Evolutionary conservation across 2,329 filamentous ascomycete species (phyloP).

Genomic region (Sclerotinia subarctica): DNA sequence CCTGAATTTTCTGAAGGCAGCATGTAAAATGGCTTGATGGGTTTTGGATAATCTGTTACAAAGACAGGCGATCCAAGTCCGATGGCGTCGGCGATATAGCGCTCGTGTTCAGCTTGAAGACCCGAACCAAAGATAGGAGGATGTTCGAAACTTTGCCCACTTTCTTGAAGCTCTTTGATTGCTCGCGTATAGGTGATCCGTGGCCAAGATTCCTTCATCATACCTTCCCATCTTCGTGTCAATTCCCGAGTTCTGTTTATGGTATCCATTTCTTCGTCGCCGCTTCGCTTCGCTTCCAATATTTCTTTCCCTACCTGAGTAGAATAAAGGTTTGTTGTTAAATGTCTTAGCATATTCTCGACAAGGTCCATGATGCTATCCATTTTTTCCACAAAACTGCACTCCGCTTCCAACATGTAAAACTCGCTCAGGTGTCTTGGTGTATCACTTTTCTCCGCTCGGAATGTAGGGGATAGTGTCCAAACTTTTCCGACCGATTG

Average conservation of each 20-base stretch:
- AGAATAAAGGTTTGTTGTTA: constrained; percentile 43
- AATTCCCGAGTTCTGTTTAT: constrained; percentile 45
- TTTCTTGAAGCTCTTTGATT: constrained; percentile 62
- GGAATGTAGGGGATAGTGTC: constrained; percentile 90
- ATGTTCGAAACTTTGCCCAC: constrained; percentile 61
- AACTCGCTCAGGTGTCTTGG: constrained; percentile 94
- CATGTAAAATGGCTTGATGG: constrained; percentile 93
- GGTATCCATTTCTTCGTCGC: constrained; percentile 18
- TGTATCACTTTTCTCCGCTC: constrained; percentile 90
- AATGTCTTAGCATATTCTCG: constrained; percentile 69
- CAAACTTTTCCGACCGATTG: constrained; percentile 89
- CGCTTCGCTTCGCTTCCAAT: constrained; percentile 20
- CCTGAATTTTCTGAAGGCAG: constrained; percentile 46
- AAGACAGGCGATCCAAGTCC: constrained; percentile 66
- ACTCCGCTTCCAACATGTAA: constrained; percentile 95
- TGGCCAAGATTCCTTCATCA: constrained; percentile 64
- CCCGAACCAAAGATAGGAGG: constrained; percentile 68
- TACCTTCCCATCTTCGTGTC: constrained; percentile 66
- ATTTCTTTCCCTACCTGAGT: constrained; percentile 55
- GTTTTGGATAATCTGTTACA: constrained; percentile 86
- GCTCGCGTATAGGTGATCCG: constrained; percentile 81
- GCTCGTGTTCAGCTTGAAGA: constrained; percentile 90
- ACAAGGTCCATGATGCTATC: constrained; percentile 72
- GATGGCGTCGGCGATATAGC: constrained; percentile 70
- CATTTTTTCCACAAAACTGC: constrained; percentile 72